Evolutionary conservation across 768 basidiomycete genomes (phyloP).

Genomic region (Leccinum incarnatum): DNA sequence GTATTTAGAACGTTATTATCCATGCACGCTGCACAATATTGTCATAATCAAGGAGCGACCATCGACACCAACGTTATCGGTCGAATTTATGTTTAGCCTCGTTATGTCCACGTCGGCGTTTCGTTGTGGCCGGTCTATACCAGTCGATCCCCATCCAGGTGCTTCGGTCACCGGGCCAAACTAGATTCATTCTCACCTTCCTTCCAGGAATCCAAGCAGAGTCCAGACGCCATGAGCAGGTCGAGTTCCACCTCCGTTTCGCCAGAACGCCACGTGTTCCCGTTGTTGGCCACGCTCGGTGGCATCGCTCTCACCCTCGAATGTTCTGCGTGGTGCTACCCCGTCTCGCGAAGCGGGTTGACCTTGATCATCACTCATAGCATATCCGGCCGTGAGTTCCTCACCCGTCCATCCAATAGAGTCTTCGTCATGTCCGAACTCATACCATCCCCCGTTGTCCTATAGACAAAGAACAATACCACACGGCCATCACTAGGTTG

Average conservation of each 20-base stretch:
- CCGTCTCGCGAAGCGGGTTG: constrained; percentile 22
- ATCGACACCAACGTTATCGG: background rate
- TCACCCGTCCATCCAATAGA: background rate
- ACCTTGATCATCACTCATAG: constrained; percentile 30
- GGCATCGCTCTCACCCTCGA: constrained; percentile 11
- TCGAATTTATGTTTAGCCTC: background rate
- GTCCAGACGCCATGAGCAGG: background rate
- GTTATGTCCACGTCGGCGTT: no score
- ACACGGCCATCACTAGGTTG: constrained; percentile 17
- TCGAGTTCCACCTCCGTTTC: background rate
- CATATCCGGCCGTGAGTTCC: constrained; percentile 24
- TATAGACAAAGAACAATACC: constrained; percentile 31
- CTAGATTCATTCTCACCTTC: background rate
- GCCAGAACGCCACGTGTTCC: constrained; percentile 21
- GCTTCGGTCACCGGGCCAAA: no score
- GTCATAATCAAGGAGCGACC: no score
- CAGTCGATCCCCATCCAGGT: background rate
- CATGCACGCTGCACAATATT: no score
- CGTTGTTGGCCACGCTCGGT: constrained; percentile 16
- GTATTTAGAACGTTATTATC: background rate
- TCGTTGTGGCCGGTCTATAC: background rate
- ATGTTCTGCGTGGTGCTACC: constrained; percentile 27
- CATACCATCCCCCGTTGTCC: background rate
- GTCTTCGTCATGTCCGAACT: background rate
- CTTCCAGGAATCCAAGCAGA: background rate